phyloP scores from a whole-genome alignment of 2,329 filamentous ascomycete genomes.

The Trichoderma koningiopsis region DNA sequence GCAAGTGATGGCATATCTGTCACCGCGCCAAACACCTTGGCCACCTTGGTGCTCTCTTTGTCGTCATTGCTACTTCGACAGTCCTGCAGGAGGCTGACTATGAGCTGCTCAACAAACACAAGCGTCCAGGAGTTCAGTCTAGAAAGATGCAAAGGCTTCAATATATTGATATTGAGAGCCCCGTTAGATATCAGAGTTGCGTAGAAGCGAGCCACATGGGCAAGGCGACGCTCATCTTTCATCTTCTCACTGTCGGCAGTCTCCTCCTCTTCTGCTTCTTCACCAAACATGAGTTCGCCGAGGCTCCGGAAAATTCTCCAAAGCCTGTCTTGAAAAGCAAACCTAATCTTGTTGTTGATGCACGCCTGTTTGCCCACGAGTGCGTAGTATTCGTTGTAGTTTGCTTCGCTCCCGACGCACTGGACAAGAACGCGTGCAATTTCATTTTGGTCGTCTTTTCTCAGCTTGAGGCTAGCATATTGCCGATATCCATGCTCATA shows the following conservation, averaged over 20 bases:
- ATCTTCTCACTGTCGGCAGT: constrained; percentile 51
- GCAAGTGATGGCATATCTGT: constrained; percentile 68
- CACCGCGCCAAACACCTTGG: constrained; percentile 66
- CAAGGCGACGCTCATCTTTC: constrained; percentile 52
- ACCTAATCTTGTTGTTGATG: constrained; percentile 71
- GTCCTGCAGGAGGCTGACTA: constrained; percentile 74
- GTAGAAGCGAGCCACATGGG: constrained; percentile 58
- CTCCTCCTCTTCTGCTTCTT: constrained; percentile 56
- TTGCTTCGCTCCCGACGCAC: constrained; percentile 78
- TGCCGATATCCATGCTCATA: constrained; percentile 81
- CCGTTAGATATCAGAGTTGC: constrained; percentile 53
- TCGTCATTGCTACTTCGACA: constrained; percentile 49
- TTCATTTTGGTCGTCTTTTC: constrained; percentile 82
- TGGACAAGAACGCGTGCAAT: constrained; percentile 86
- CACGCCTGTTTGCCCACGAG: constrained; percentile 80
- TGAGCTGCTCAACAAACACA: constrained; percentile 76
- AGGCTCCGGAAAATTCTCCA: constrained; percentile 85
- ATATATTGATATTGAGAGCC: constrained; percentile 49
- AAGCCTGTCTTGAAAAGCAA: constrained; percentile 83
- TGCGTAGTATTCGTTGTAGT: constrained; percentile 92
- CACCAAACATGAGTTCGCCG: constrained; percentile 76
- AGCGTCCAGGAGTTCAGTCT: constrained; percentile 76
- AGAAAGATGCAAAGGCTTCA: constrained; percentile 75
- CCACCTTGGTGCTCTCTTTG: constrained; percentile 59
- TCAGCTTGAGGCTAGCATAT: constrained; percentile 79